These are phyloP conservation scores for Cystobasidium tubakii DNA, from an alignment of 768 basidiomycete species.

Conservation along the genomic window DNA sequence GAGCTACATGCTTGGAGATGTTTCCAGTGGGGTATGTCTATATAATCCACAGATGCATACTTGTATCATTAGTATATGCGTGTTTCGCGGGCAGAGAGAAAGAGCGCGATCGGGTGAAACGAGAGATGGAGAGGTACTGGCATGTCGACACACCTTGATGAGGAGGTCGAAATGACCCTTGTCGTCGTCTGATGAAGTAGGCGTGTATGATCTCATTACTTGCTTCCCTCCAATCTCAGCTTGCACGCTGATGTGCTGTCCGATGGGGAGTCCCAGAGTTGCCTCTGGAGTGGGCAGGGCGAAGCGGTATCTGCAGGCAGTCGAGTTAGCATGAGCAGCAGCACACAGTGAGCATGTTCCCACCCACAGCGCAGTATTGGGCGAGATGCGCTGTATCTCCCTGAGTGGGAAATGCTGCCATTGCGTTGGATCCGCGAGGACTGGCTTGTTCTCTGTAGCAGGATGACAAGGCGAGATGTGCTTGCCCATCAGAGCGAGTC, in stretches of 20 bases:
- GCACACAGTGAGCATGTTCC: neutral
- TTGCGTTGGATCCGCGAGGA: conserved; percentile 60
- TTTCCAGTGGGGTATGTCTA: conserved; percentile 96
- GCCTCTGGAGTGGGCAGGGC: conserved; percentile 67
- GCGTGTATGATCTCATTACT: conserved; percentile 86
- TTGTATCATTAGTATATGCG: too few species aligned
- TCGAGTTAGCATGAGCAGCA: neutral
- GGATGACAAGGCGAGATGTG: neutral
- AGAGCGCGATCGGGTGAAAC: too few species aligned
- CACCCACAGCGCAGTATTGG: conserved; percentile 87
- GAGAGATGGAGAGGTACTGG: too few species aligned
- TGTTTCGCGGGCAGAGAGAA: too few species aligned
- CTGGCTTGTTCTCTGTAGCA: conserved; percentile 60
- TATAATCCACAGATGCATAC: too few species aligned
- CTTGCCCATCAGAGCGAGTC: neutral
- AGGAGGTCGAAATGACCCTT: conserved; percentile 86
- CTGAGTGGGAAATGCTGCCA: conserved; percentile 79
- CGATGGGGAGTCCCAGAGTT: conserved; percentile 85
- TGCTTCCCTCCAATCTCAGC: conserved; percentile 89
- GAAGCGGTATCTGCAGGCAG: conserved; percentile 72
- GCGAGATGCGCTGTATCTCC: conserved; percentile 76
- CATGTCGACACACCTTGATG: conserved; percentile 67
- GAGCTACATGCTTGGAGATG: conserved; percentile 77
- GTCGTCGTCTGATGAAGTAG: conserved; percentile 87
- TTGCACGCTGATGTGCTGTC: conserved; percentile 88